Conservation (phyloP, 2,329 filamentous ascomycete genomes). For the Cytospora piceicola region DNA sequence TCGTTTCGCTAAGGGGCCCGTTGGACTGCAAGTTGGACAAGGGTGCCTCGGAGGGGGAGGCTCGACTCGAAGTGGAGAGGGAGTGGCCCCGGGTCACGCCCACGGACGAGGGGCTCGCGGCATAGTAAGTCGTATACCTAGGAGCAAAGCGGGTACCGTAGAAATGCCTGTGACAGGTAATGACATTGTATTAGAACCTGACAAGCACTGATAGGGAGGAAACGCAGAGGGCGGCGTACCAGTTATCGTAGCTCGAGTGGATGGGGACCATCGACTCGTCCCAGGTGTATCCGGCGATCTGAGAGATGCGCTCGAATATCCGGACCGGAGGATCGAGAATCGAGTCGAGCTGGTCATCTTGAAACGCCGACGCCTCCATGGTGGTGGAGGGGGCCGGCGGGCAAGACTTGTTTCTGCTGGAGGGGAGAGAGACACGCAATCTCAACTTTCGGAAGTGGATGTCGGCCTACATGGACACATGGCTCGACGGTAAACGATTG, state of each 20-base stretch:
- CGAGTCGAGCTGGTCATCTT: conserved; percentile 50
- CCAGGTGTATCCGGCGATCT: conserved; percentile 77
- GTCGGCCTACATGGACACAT: conserved; percentile 28
- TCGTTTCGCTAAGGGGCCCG: conserved; percentile 22
- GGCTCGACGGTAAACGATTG: conserved; percentile 11
- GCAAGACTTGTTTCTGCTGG: conserved; percentile 17
- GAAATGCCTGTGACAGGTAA: conserved; percentile 58
- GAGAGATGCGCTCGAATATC: conserved; percentile 72
- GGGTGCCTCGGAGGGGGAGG: conserved; percentile 47
- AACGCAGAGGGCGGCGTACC: conserved; percentile 52
- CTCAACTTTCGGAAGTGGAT: conserved; percentile 29
- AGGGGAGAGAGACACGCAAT: conserved; percentile 28
- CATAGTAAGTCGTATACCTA: conserved; percentile 47
- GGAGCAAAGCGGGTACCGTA: conserved; percentile 64
- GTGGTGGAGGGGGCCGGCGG: conserved; percentile 33
- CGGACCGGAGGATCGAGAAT: conserved; percentile 66
- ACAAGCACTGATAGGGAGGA: conserved; percentile 8
- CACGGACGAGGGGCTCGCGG: conserved; percentile 49
- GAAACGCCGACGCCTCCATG: conserved; percentile 57
- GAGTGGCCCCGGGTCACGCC: conserved; percentile 40
- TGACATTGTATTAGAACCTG: conserved; percentile 29
- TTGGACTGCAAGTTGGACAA: conserved; percentile 33
- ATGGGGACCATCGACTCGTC: conserved; percentile 64
- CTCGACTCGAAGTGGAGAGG: conserved; percentile 45
- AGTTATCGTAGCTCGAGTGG: conserved; percentile 84